Evolutionary conservation across 1,284 basidiomycete species (phyloP).

Genomic region (Trichosporon ovoides): DNA sequence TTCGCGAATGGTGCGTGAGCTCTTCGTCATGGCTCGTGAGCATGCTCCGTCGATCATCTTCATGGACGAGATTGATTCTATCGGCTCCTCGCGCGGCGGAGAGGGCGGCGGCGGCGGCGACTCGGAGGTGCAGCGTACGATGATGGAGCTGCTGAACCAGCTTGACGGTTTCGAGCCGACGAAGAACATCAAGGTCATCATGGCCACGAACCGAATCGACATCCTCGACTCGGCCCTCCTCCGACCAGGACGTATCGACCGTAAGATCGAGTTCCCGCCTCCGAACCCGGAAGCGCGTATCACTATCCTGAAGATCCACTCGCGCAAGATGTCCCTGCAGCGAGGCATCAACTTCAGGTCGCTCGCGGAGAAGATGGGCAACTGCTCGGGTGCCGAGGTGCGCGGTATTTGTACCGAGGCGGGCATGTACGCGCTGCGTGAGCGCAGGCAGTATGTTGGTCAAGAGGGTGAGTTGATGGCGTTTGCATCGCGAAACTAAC

Average conservation of each 20-base stretch:
- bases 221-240: slow-evolving; percentile 93
- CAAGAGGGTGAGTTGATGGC: slow-evolving; percentile 57
- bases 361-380: slow-evolving; percentile 97
- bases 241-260: slow-evolving; percentile 93
- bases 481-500: background rate
- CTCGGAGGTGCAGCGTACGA: slow-evolving; percentile 95
- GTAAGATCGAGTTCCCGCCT: slow-evolving; percentile 98
- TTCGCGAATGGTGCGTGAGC: slow-evolving; percentile 89
- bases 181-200: slow-evolving; percentile 99
- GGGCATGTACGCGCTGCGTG: slow-evolving; percentile 94
- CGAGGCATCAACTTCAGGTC: slow-evolving; percentile 92
- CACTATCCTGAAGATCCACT: slow-evolving; percentile 93
- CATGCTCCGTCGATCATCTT: slow-evolving; percentile 99
- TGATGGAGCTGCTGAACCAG: slow-evolving; percentile 95
- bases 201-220: slow-evolving; percentile 98
- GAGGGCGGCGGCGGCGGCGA: slow-evolving; percentile 82
- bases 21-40: slow-evolving; percentile 98
- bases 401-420: slow-evolving; percentile 98
- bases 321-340: slow-evolving; percentile 97
- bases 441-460: slow-evolving; percentile 91
- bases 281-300: slow-evolving; percentile 96
- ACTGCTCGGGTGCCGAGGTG: slow-evolving; percentile 96
- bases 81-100: slow-evolving; percentile 88
- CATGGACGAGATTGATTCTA: slow-evolving; percentile 99
- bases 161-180: slow-evolving; percentile 95